Evolutionary conservation across 2,329 filamentous ascomycete genomes (phyloP).

Genomic region (Endothia cerciana): DNA sequence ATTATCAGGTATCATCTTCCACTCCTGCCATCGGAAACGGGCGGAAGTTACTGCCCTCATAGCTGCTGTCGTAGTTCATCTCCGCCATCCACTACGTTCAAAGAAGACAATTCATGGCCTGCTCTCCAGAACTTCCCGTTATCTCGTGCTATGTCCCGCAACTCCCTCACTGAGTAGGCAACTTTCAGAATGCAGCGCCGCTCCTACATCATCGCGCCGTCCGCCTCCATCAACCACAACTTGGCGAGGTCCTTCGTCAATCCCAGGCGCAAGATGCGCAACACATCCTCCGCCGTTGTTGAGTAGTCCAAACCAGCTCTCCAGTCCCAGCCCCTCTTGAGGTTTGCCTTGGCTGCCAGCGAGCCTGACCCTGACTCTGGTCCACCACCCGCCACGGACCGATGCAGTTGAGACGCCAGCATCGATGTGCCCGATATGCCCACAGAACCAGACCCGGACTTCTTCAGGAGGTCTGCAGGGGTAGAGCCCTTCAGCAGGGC

Average conservation of each 20-base stretch:
- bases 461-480: conserved; percentile 64
- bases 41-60: neutral
- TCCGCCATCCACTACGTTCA: neutral
- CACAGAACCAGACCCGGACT: conserved; percentile 64
- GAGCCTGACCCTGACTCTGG: conserved; percentile 41
- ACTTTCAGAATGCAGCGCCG: neutral
- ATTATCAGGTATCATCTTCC: conserved; percentile 19
- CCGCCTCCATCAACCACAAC: conserved; percentile 70
- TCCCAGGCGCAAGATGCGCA: conserved; percentile 72
- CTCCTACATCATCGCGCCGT: conserved; percentile 39
- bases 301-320: conserved; percentile 58
- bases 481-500: conserved; percentile 62
- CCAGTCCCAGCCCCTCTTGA: conserved; percentile 83
- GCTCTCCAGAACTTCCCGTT: neutral
- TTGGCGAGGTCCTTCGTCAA: conserved; percentile 74
- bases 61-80: neutral
- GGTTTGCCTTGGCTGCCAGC: conserved; percentile 61
- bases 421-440: conserved; percentile 76
- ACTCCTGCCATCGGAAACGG: neutral
- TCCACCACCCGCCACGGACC: conserved; percentile 58
- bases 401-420: conserved; percentile 65
- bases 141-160: neutral
- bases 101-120: neutral
- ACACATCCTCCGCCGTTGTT: conserved; percentile 69
- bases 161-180: neutral